These are phyloP conservation scores for Colletotrichum orchidophilum DNA, from an alignment of 2,329 filamentous ascomycete species.

Conservation along the genomic window DNA sequence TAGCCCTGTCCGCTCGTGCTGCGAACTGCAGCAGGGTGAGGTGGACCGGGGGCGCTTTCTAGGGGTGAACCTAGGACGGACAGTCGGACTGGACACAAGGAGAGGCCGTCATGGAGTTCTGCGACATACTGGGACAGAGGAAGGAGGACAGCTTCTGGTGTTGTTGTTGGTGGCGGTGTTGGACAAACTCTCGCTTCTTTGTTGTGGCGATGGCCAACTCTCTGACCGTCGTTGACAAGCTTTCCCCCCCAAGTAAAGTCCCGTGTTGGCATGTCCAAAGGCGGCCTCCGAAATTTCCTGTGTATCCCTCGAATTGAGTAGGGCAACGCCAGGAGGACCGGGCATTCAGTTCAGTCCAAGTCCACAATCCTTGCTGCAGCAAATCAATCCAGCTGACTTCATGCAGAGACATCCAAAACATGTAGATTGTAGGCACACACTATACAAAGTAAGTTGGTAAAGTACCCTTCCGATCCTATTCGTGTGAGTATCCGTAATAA, in stretches of 20 bases:
- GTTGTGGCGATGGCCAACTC: background rate
- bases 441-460: background rate
- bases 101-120: conserved; percentile 4
- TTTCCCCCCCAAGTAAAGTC: background rate
- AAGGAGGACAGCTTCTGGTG: background rate
- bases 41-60: conserved; percentile 1
- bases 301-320: conserved; percentile 4
- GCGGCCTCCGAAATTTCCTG: background rate
- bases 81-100: conserved; percentile 16
- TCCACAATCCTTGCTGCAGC: conserved; percentile 14
- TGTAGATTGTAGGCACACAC: background rate
- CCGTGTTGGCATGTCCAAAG: background rate
- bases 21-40: conserved; percentile 5
- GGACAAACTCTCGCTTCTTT: background rate
- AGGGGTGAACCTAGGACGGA: conserved; percentile 24
- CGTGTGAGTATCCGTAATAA: background rate
- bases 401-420: background rate
- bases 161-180: background rate
- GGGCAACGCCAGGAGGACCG: conserved; percentile 10
- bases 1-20: background rate
- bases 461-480: background rate
- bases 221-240: background rate
- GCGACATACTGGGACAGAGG: background rate
- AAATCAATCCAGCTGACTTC: conserved; percentile 12
- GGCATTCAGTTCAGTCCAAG: conserved; percentile 12